Conservation (phyloP, 2,329 filamentous ascomycete genomes). For the Aspergillus clavatus region DNA sequence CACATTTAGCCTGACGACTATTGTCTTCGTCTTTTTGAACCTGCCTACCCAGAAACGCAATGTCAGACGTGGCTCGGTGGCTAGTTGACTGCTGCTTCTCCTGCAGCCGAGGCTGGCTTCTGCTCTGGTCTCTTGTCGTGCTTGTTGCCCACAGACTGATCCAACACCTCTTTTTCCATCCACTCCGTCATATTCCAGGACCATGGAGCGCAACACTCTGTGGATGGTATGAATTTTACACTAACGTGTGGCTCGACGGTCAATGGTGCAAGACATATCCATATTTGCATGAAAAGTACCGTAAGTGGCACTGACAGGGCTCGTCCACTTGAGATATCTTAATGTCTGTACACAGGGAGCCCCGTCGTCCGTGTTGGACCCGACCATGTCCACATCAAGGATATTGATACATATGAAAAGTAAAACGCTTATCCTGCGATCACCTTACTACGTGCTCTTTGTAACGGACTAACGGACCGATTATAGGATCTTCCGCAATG, state of each 20-base stretch:
- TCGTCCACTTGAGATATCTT: not conserved
- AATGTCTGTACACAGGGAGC: not conserved
- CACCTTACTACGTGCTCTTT: too few species aligned
- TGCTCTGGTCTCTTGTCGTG: not conserved
- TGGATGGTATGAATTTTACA: conserved; percentile 11
- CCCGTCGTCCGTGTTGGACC: conserved; percentile 7
- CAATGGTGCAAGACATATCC: conserved; percentile 2
- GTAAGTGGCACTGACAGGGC: conserved; percentile 4
- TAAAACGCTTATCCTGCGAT: too few species aligned
- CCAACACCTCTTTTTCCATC: conserved; percentile 2
- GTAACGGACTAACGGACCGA: not conserved
- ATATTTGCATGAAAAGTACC: conserved; percentile 6
- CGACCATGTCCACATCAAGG: conserved; percentile 11
- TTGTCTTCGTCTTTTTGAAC: not conserved
- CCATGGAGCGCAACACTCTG: conserved; percentile 4
- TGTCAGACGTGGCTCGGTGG: not conserved
- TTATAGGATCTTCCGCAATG: conserved; percentile 3
- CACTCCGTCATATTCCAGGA: conserved; percentile 7
- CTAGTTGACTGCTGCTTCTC: not conserved
- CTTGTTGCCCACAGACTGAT: not conserved
- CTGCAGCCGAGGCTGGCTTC: not conserved
- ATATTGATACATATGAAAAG: not conserved
- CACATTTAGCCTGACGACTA: too few species aligned
- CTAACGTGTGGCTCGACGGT: conserved; percentile 6
- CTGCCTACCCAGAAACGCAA: not conserved